A percentile compares a stretch with the other conserved stretches of the same genome.
These are phyloP conservation scores for Pilaira anomala DNA, from an alignment of 192 early-diverging fungal species.

Conservation along the genomic window DNA sequence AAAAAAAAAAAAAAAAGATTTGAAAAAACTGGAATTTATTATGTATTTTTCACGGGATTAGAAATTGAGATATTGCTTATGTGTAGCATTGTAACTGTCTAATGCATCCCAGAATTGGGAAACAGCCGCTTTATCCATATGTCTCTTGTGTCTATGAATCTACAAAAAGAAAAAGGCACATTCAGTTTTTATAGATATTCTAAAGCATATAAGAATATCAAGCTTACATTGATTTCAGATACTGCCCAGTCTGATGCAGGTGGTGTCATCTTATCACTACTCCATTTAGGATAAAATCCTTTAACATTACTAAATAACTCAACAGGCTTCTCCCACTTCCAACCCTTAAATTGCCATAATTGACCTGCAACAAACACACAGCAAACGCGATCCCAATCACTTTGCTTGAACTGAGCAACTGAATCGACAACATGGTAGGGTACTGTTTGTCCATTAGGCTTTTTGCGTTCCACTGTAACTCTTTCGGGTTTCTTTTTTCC, in stretches of 20 bases:
- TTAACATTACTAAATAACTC: slow-evolving; percentile 77
- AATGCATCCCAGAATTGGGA: slow-evolving; percentile 56
- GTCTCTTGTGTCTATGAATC: slow-evolving; percentile 54
- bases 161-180: slow-evolving; percentile 13
- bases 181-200: background rate
- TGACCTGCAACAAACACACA: slow-evolving; percentile 91
- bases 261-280: slow-evolving; percentile 42
- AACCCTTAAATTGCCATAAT: slow-evolving; percentile 92
- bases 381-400: slow-evolving; percentile 87
- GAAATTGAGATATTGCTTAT: slow-evolving; percentile 44
- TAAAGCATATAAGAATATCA: too few relatives aligned
- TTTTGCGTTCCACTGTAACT: slow-evolving; percentile 62
- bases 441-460: slow-evolving; percentile 47
- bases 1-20: background rate
- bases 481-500: slow-evolving; percentile 65
- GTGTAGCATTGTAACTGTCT: slow-evolving; percentile 46
- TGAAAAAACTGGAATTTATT: background rate
- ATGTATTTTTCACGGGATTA: slow-evolving; percentile 23
- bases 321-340: slow-evolving; percentile 81
- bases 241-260: slow-evolving; percentile 50
- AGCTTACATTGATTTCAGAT: slow-evolving; percentile 47
- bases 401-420: slow-evolving; percentile 63
- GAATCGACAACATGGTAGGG: slow-evolving; percentile 82
- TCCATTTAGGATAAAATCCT: slow-evolving; percentile 62
- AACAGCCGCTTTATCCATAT: slow-evolving; percentile 54